A percentile compares a stretch with the other conserved stretches of the same genome.
These are phyloP conservation scores for Aphanomyces astaci DNA, from an alignment of 352 stramenopile genomes.

Conservation along the genomic window DNA sequence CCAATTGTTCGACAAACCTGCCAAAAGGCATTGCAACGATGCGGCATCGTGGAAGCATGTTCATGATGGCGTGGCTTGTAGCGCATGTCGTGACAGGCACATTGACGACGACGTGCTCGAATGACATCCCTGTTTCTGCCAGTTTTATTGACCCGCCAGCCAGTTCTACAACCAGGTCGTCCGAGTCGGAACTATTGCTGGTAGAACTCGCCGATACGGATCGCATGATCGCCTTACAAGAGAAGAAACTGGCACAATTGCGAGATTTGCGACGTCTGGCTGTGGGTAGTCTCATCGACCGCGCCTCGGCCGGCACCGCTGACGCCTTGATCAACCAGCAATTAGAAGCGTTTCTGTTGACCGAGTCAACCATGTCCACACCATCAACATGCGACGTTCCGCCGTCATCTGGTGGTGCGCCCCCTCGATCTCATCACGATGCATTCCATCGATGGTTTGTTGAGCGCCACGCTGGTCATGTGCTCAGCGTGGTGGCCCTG, in stretches of 20 bases:
- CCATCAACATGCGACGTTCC: neutral
- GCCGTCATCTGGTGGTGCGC: neutral
- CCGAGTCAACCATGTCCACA: neutral
- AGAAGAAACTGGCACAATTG: conserved; percentile 1
- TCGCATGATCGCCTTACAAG: neutral
- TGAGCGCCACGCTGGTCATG: neutral
- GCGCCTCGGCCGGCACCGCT: neutral
- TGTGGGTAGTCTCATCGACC: neutral
- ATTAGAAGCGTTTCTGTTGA: neutral
- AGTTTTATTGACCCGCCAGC: too few relatives aligned
- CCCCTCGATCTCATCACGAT: neutral
- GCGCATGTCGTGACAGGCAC: too few relatives aligned
- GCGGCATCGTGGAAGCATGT: too few relatives aligned
- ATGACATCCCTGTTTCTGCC: too few relatives aligned
- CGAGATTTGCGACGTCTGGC: neutral
- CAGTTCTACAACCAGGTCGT: too few relatives aligned
- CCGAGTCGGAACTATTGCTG: too few relatives aligned
- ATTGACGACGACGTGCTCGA: too few relatives aligned
- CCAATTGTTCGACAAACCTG: too few relatives aligned
- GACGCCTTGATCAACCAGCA: neutral
- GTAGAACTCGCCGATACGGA: conserved; percentile 2
- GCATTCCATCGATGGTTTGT: neutral
- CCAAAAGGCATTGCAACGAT: too few relatives aligned
- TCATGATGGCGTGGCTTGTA: too few relatives aligned
- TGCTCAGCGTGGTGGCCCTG: neutral